A percentile compares a stretch with the other conserved stretches of the same genome.
Conservation (phyloP, 352 stramenopile species). For the Globisporangium barbulae region DNA sequence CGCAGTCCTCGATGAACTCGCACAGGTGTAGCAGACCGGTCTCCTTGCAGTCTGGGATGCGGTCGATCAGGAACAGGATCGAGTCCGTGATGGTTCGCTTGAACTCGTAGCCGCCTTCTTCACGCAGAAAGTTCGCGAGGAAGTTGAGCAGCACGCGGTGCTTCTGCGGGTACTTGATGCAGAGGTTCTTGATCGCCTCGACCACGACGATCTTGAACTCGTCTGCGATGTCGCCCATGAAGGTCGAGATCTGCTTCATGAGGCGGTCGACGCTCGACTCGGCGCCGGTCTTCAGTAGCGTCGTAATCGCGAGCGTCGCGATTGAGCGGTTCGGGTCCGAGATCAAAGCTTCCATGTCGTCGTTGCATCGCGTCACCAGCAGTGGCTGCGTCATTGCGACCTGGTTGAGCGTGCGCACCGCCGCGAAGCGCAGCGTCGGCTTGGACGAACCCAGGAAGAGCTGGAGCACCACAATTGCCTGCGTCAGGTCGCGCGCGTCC, state of each 20-base stretch:
- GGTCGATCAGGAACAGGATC: constrained; percentile 96
- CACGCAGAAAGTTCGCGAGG: constrained; percentile 96
- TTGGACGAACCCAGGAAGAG: constrained; percentile 94
- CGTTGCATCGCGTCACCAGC: constrained; percentile 97
- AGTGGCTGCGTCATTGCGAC: constrained; percentile 91
- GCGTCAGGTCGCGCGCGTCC: constrained; percentile 94
- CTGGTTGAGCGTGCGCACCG: constrained; percentile 95
- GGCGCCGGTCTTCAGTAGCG: constrained; percentile 97
- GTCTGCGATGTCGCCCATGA: constrained; percentile 99
- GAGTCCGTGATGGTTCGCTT: constrained; percentile 99
- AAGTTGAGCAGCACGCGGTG: constrained; percentile 98
- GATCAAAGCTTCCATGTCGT: constrained; percentile 98
- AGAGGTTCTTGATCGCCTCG: constrained; percentile 95
- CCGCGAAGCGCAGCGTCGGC: constrained; percentile 94
- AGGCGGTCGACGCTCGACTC: constrained; percentile 96
- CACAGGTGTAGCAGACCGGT: constrained; percentile 96
- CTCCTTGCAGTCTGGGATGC: constrained; percentile 97
- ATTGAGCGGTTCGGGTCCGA: constrained; percentile 97
- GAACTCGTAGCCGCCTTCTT: constrained; percentile 97
- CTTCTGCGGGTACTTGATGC: constrained; percentile 98
- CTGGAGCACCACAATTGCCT: constrained; percentile 97
- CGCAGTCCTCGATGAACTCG: constrained; percentile 99
- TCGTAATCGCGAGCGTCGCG: constrained; percentile 98
- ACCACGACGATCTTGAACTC: constrained; percentile 99
- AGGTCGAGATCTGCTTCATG: constrained; percentile 98